Base-by-base conservation (phyloP, 2,329 filamentous ascomycete genomes). In the Monilinia fructigena region DNA sequence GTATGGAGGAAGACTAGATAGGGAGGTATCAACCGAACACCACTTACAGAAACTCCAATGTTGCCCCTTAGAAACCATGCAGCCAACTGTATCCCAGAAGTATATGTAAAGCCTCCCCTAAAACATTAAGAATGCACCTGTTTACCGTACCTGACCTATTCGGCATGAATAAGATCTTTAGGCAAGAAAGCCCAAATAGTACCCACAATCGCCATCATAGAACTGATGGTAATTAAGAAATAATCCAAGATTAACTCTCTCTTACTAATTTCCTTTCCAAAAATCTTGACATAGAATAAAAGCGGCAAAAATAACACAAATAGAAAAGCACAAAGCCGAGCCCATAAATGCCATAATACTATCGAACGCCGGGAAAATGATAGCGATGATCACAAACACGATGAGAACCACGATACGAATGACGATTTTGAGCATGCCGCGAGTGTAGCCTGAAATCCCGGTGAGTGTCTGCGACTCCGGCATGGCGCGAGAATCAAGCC, bases 121-220 rank as follows among this genome's bases (percentile, higher is more conserved):
- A 31, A 60, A 38, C 20, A 23, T 35, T 47, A 59, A 14, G 8
- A 60, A 38, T 35, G 56, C 20, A 28, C 28, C 20, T 23, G 28
- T 10, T 50, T 35, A 4, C 7, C n/a, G n/a, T 50, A 12, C 14
- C 45, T 18, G 40, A 11, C 47, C 71, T 72, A 79, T 65, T 81
- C 79, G 59, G 83, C 83, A 54, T 86, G 86, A 74, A 94, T 85
- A 71, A 89, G 79, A 69, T 88, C 85, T 80, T 90, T 93, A 3
- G 93, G 93, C 74, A 97, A 78, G 78, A 95, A 95, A 5, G 93
- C 93, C 86, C 92, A 97, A 2, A 92, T 83, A 0, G 94, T 98
- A 55, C 93, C 93, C 5, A 94, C 77, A 23, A 88, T 72, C 16
- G 91, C 94, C 75, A 97, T 78, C 26, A 87, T 74, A 0, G 85